Evolutionary conservation across 1,284 basidiomycete genomes (phyloP), one percentile per base, ranked within the genome.

Genomic region (Trichosporon faecale): DNA sequence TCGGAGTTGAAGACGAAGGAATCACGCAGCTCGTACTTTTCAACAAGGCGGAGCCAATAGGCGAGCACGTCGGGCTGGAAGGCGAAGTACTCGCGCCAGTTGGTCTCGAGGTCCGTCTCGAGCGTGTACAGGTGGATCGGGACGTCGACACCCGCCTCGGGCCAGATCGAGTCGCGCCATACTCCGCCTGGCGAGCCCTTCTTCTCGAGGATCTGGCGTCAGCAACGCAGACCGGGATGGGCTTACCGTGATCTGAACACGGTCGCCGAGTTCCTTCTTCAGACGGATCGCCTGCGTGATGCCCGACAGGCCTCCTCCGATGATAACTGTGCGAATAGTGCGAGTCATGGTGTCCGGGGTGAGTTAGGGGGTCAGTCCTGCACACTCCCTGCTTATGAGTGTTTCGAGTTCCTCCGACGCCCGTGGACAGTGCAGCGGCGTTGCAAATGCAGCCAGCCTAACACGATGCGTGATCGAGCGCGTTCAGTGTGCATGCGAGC

Each of bases 241-340:
- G 21, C 64, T 57, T 52, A 67, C 73, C 0, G 70, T 74, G 21
- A 76, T 65, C 3, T 69, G 66, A 37, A 76, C 69, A 0, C 68
- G 37, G 40, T 74, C 55, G 18, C 76, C 76, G 5, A 79, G 75
- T 35, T 44, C 44, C 12, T 75, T 69, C 11, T 72, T 69, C 21
- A 79, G 65, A 1, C 73, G 73, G 27, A 75, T 70, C 7, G 74
- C 76, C 65, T 77, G 76, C 2, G 74, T 72, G 69, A 78, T 78
- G 16, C 76, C 76, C 9, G 76, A 70, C 33, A 74, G 67, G 27
- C 73, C 73, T 18, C 70, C 72, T 4, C 73, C 73, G 25, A 74
- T 68, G 46, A 74, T 72, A 7, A 70, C 67, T 2, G 69, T 68
- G 25, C 66, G 66, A 14, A 70, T 68, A 44, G 49, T 61, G 29